Base-by-base conservation (phyloP, 257 asterid species). In the Plantago elongata region DNA sequence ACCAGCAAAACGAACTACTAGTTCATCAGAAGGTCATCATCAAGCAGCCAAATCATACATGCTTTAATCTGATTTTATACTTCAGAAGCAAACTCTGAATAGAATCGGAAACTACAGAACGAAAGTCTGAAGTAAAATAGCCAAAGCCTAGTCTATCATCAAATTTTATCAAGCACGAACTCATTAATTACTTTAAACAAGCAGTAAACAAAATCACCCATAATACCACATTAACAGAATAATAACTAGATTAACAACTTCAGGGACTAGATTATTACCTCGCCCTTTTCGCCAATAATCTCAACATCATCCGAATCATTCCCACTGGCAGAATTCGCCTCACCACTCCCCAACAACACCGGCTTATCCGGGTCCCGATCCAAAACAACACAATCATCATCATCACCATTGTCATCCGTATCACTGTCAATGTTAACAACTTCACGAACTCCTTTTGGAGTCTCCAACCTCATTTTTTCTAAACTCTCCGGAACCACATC, bases 281-380 rank as follows among this genome's bases (percentile, higher is more conserved):
- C 92, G 9, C 98, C 98, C 88, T 88, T 91, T 71, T 86, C 95
- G 34, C 83, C 63, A 58, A 86, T 78, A 63, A 91, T 74, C 46
- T 76, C 76, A 70, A 88, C 45, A 50, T 88, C 98, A 63, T 88
- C 96, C 12, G 81, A 72, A 73, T 80, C 89, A 56, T 68, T 78
- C 17, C 37, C 72, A 49, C n/a, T 63, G 18, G 1, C 55, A 55
- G 16, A 64, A 27, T 49, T 61, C 34, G 18, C 76, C 65, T 15
- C 63, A 30, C 30, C 69, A 38, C 47, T 76, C 57, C 64, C 73
- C 47, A 76, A 45, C 45, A 57, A 68, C 16, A 72, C 54, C 34
- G 70, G 62, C 66, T 80, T 80, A 61, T 82, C 94, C 2, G 94
- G 95, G 63, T 85, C 88, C 42, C 79, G 83, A 9, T 88, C 96